Evolutionary conservation across 2,329 filamentous ascomycete species (phyloP), one percentile per base, ranked within the genome.

Genomic region (Coniochaeta sp.): DNA sequence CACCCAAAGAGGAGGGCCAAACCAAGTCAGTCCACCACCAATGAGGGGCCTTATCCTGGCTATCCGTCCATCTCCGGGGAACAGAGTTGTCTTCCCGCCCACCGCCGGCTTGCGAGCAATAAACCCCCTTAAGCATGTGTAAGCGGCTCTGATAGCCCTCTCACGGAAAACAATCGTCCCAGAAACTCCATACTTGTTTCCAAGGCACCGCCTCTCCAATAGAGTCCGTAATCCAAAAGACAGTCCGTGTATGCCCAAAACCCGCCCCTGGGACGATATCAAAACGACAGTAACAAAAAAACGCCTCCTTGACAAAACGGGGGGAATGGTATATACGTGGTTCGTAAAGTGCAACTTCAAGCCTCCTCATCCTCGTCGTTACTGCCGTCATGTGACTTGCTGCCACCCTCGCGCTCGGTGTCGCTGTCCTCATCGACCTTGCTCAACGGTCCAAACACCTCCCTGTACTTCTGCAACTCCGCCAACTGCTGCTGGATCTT

Each of bases 391-490:
- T 56, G 24, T 8, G 26, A 55, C 50, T 10, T 55, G 26, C 61
- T 73, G 36, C 73, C 72, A 62, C 71, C 74, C 50, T 70, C 74
- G 24, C 69, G 63, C 14, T 64, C 62, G 17, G 66, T 63, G 61
- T 66, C 24, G 9, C 34, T 44, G 10, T 44, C 68, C 56, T 70
- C 69, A 60, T 66, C 28, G 3, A 34, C 22, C 4, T 34, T 68
- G 57, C 70, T 69, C 36, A 85, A 68, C 5, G 75, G 71, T 44
- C 83, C 83, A 62, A 77, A 85, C 57, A 70, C 75, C 32, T 75
- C 76, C 68, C 82, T 86, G 72, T 89, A 88, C 60, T 73, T 74
- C 69, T 85, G 79, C 55, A 92, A 76, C 69, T 92, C 85, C 32
- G 79, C 77, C 61, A 91, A 74, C 69, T 90, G 84, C 32, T 76